A percentile compares a stretch with the other conserved stretches of the same genome.
Conservation (phyloP, 1,284 basidiomycete genomes). For the Puccinia triticina region DNA sequence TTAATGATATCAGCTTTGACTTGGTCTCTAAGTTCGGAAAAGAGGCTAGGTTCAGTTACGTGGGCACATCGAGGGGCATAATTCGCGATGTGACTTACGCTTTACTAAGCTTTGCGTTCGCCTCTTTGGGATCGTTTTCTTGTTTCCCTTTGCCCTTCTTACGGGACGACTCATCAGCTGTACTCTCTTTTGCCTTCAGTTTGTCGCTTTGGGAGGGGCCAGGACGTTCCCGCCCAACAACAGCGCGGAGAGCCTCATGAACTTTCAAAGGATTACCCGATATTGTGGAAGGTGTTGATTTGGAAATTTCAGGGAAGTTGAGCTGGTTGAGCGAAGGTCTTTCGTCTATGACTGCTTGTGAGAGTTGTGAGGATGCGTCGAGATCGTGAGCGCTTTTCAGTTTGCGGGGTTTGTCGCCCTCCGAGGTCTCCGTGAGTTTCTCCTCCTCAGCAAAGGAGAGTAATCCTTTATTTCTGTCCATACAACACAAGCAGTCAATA, state of each 20-base stretch:
- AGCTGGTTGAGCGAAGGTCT: constrained; percentile 53
- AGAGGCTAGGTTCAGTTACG: not conserved
- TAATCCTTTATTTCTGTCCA: constrained; percentile 75
- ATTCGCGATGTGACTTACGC: constrained; percentile 63
- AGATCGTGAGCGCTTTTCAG: constrained; percentile 66
- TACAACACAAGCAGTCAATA: not conserved
- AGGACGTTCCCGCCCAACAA: not conserved
- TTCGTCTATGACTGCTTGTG: constrained; percentile 54
- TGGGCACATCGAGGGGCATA: not conserved
- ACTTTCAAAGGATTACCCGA: constrained; percentile 69
- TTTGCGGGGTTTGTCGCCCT: constrained; percentile 62
- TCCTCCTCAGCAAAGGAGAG: constrained; percentile 82
- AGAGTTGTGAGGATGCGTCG: constrained; percentile 73
- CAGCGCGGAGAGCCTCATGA: constrained; percentile 63
- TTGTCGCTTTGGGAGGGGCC: not conserved
- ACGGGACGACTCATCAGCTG: not conserved
- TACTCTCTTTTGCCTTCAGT: not conserved
- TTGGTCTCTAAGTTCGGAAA: constrained; percentile 64
- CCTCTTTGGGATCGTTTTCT: constrained; percentile 1
- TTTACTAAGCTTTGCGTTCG: not conserved
- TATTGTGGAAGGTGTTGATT: constrained; percentile 45
- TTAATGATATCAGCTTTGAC: constrained; percentile 78
- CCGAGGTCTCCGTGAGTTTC: constrained; percentile 66
- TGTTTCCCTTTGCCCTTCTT: constrained; percentile 13
- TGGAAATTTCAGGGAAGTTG: constrained; percentile 53